These are phyloP conservation scores for Microbotryum silenes-acaulis DNA, from an alignment of 1,284 basidiomycete species.

Conservation along the genomic window DNA sequence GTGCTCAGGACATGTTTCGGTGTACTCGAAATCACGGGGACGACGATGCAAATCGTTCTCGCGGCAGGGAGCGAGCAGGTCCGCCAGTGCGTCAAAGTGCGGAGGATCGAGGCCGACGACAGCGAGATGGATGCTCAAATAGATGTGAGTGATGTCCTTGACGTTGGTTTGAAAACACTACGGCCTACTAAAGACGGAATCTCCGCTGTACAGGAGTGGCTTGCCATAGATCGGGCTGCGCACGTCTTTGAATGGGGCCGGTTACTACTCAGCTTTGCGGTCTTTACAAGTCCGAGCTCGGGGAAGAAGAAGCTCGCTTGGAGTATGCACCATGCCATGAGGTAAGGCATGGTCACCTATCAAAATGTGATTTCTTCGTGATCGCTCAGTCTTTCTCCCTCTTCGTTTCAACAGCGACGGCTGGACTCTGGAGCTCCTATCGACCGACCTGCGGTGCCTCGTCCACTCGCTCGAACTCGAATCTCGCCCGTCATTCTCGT, in stretches of 20 bases:
- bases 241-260: constrained; percentile 29
- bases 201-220: constrained; percentile 15
- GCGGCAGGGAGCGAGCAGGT: constrained; percentile 17
- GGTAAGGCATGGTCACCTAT: neutral
- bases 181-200: neutral
- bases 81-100: neutral
- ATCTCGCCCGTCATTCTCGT: constrained; percentile 17
- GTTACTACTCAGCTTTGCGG: constrained; percentile 23
- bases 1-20: constrained; percentile 28
- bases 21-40: constrained; percentile 11
- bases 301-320: constrained; percentile 25
- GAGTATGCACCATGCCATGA: constrained; percentile 34
- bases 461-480: constrained; percentile 16
- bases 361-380: no score
- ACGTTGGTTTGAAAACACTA: no score
- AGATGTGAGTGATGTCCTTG: constrained; percentile 1
- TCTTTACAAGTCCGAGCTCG: constrained; percentile 11
- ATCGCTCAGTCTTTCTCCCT: no score
- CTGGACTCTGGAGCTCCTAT: constrained; percentile 34
- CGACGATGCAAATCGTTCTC: constrained; percentile 25
- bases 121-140: constrained; percentile 5
- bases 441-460: constrained; percentile 28
- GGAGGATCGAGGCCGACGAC: neutral
- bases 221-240: constrained; percentile 17
- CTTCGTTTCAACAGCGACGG: constrained; percentile 22